Evolutionary conservation across 306 rosid species (phyloP).

Genomic region (Geum urbanum): DNA sequence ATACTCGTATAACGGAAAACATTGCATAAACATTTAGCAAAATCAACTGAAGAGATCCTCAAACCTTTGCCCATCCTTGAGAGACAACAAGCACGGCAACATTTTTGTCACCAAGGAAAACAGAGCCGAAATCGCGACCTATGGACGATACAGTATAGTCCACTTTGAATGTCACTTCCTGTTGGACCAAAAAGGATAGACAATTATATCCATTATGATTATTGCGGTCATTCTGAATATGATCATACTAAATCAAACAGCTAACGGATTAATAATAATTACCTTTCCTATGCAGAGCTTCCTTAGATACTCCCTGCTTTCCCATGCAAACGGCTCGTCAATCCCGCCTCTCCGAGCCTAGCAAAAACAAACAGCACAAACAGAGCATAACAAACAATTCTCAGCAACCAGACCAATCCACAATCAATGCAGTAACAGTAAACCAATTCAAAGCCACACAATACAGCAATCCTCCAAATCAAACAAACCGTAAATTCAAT

Average conservation of each 20-base stretch:
- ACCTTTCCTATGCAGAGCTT: conserved; percentile 92
- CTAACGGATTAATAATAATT: conserved; percentile 1
- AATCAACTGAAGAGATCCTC: conserved; percentile 7
- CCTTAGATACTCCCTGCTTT: conserved; percentile 85
- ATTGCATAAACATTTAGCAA: not conserved
- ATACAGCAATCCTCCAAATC: not conserved
- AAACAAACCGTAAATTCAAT: not conserved
- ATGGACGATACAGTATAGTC: conserved; percentile 83
- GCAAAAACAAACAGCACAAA: conserved; percentile 6
- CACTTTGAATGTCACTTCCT: conserved; percentile 85
- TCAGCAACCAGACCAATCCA: not conserved
- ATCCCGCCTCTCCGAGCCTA: conserved; percentile 86
- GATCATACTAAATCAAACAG: conserved; percentile 13
- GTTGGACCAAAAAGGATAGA: conserved; percentile 19
- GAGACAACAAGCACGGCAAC: conserved; percentile 72
- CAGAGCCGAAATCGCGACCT: conserved; percentile 85
- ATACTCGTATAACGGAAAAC: conserved; percentile 8
- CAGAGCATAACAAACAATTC: not conserved
- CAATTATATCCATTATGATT: conserved; percentile 12
- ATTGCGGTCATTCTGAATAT: not conserved
- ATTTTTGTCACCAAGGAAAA: conserved; percentile 75
- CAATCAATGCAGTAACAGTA: not conserved
- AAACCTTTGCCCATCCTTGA: conserved; percentile 96
- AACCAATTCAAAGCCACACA: not conserved
- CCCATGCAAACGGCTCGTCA: conserved; percentile 98